A percentile compares a stretch with the other conserved stretches of the same genome.
These are phyloP conservation scores for Trypanosoma lewisi DNA, from an alignment of 208 protist species.

Conservation along the genomic window DNA sequence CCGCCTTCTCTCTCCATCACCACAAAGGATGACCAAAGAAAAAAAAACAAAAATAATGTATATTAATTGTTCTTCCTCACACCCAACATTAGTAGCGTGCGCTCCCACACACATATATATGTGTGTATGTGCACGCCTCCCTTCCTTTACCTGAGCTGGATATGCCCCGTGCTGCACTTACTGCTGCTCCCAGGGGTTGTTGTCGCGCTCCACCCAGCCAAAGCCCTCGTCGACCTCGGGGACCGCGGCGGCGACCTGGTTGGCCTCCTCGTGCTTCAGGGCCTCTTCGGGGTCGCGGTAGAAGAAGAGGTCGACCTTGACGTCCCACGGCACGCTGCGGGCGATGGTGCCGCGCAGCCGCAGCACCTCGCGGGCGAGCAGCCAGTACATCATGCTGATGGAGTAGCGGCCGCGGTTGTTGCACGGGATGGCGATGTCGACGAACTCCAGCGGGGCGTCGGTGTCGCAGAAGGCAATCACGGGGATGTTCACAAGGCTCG, in stretches of 20 bases:
- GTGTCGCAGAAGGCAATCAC: slow-evolving; percentile 99
- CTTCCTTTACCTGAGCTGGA: no score
- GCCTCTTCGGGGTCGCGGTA: slow-evolving; percentile 96
- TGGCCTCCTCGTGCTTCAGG: slow-evolving; percentile 79
- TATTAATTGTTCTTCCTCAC: slow-evolving; percentile 14
- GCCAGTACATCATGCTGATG: slow-evolving; percentile 99
- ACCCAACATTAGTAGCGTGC: neutral
- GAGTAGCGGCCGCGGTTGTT: slow-evolving; percentile 96
- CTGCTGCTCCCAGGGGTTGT: slow-evolving; percentile 52
- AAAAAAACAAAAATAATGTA: slow-evolving; percentile 16
- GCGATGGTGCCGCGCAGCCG: slow-evolving; percentile 93
- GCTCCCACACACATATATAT: no score
- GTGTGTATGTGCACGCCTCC: no score
- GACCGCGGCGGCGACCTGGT: slow-evolving; percentile 26
- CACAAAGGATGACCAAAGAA: slow-evolving; percentile 1
- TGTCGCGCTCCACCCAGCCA: slow-evolving; percentile 81
- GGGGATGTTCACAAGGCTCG: slow-evolving; percentile 99
- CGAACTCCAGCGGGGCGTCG: slow-evolving; percentile 94
- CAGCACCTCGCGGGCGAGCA: slow-evolving; percentile 97
- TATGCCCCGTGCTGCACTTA: no score
- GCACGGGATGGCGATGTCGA: slow-evolving; percentile 99
- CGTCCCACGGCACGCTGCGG: slow-evolving; percentile 94
- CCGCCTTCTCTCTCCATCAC: neutral
- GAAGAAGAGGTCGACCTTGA: slow-evolving; percentile 99
- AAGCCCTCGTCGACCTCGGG: slow-evolving; percentile 59